Conservation (phyloP, 2,329 filamentous ascomycete genomes). For the Capronia epimyces region DNA sequence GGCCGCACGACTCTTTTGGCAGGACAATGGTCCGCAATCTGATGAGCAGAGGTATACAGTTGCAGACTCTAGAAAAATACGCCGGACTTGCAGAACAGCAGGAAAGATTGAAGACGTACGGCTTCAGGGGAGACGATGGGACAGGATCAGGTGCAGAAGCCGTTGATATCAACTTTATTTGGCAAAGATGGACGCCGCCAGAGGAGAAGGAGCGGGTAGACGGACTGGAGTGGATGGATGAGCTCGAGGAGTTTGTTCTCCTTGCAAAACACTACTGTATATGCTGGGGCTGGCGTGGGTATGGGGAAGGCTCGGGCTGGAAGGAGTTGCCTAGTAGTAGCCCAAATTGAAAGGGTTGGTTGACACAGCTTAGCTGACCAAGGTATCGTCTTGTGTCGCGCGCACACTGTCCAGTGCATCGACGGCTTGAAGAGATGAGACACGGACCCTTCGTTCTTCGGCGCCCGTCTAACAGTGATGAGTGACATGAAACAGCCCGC, state of each 20-base stretch:
- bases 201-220: constrained; percentile 76
- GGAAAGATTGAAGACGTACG: constrained; percentile 58
- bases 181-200: constrained; percentile 64
- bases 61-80: constrained; percentile 76
- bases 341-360: constrained; percentile 29
- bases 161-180: constrained; percentile 63
- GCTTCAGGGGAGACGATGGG: constrained; percentile 47
- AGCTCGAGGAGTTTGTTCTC: constrained; percentile 89
- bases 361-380: too few relatives aligned
- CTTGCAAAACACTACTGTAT: constrained; percentile 85
- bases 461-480: too few relatives aligned
- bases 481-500: too few relatives aligned
- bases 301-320: constrained; percentile 32
- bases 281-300: constrained; percentile 74
- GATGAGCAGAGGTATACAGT: constrained; percentile 69
- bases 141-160: constrained; percentile 46
- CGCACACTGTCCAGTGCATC: too few relatives aligned
- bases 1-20: constrained; percentile 79
- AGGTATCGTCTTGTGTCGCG: too few relatives aligned
- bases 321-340: constrained; percentile 31
- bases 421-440: too few relatives aligned
- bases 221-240: constrained; percentile 78
- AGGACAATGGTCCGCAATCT: constrained; percentile 89
- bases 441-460: too few relatives aligned
- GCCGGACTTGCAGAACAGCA: constrained; percentile 63